Conservation (phyloP, 2,329 filamentous ascomycete species). For the Sporothrix schenckii region DNA sequence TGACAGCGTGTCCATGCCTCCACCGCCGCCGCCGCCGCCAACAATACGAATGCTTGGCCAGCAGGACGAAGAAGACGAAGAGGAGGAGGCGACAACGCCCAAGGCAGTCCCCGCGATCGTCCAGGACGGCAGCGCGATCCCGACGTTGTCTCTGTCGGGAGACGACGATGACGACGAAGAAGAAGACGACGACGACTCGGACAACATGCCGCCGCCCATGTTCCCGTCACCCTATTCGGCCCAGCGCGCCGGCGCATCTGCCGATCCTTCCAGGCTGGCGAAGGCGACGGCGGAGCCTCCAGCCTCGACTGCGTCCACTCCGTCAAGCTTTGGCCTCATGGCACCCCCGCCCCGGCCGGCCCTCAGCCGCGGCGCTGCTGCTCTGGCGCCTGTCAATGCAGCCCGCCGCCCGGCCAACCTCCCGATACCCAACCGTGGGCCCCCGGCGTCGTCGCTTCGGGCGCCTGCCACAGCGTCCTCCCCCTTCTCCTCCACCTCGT, state of each 20-base stretch:
- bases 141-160: slow-evolving; percentile 52
- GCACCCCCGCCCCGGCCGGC: slow-evolving; percentile 40
- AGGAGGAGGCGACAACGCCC: slow-evolving; percentile 54
- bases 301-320: background rate
- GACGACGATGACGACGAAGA: slow-evolving; percentile 17
- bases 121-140: slow-evolving; percentile 41
- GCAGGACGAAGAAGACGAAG: slow-evolving; percentile 36
- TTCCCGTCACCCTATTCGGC: slow-evolving; percentile 58
- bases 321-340: slow-evolving; percentile 36
- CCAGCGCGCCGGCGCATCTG: slow-evolving; percentile 49
- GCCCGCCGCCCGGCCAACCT: slow-evolving; percentile 33
- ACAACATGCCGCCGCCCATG: slow-evolving; percentile 44
- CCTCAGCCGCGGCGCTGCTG: background rate
- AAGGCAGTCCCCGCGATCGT: slow-evolving; percentile 48
- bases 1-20: slow-evolving; percentile 30
- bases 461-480: background rate
- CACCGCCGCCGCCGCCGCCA: slow-evolving; percentile 29
- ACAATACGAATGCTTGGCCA: slow-evolving; percentile 21
- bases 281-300: slow-evolving; percentile 18
- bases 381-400: slow-evolving; percentile 22
- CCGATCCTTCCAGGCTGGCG: slow-evolving; percentile 23
- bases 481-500: background rate
- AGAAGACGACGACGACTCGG: slow-evolving; percentile 40
- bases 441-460: slow-evolving; percentile 37
- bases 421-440: slow-evolving; percentile 32